Evolutionary conservation across 2,329 filamentous ascomycete species (phyloP), one percentile per base, ranked within the genome.

Genomic region (Claviceps citrina): DNA sequence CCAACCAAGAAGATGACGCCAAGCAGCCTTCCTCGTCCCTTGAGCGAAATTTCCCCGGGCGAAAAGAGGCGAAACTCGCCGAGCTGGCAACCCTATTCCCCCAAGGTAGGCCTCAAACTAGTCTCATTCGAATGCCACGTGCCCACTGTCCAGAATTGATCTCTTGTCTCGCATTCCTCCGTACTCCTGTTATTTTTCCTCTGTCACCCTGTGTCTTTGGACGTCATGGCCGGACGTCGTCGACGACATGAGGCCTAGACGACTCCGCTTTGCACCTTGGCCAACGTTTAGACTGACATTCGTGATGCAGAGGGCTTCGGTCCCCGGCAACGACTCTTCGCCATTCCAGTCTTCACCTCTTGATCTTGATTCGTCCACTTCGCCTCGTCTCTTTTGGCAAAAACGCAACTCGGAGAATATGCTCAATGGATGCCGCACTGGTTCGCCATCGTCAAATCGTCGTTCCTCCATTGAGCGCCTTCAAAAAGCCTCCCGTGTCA

Each of bases 391-490:
- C 43, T 95, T 95, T 65, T 96, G 91, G 91, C 84, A 93, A 78
- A 65, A 75, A 67, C 59, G 81, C 65, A 64, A 83, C 76, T 52
- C 73, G 47, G 87, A 95, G 62, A 94, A 93, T 62, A 70, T 86
- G 60, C 59, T 70, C 42, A 76, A 76, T 47, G 68, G 73, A 45
- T 67, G 69, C 43, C 69, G 75, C 38, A 60, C 64, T 24, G 67
- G 71, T 32, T 77, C 81, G 9, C 75, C 79, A 7, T 80, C 81
- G 34, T 78, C 84, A 18, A 79, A 76, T 43, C 82, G 84, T 54
- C 80, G 89, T 55, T 84, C 84, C 34, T 96, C 89, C 15, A 87
- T 98, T 49, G 91, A 98, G 70, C 87, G 87, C 54, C 71, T 98
- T 44, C 93, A 95, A 65, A 84, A 81, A 58, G 87, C 86, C 25